Conservation (phyloP, 345 rosid genomes). For the Bruguiera gymnorhiza region DNA sequence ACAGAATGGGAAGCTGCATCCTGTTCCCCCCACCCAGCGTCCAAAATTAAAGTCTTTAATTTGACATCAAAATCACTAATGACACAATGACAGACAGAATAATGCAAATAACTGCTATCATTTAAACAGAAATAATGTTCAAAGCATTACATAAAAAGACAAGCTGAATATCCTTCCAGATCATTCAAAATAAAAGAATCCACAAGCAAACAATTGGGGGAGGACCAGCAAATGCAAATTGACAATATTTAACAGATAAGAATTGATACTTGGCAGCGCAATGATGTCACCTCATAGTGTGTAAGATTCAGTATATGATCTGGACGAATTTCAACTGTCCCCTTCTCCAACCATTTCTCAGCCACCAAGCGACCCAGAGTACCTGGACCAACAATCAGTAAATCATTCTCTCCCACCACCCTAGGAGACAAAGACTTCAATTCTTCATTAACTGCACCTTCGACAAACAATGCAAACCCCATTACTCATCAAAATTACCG, state of each 20-base stretch:
- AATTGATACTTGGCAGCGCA: background rate
- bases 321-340: slow-evolving; percentile 64
- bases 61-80: background rate
- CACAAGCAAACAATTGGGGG: background rate
- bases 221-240: background rate
- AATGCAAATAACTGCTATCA: background rate
- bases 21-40: slow-evolving; percentile 26
- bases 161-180: background rate
- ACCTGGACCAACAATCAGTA: slow-evolving; percentile 89
- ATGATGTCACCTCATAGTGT: slow-evolving; percentile 71
- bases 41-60: slow-evolving; percentile 4
- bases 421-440: slow-evolving; percentile 43
- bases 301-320: slow-evolving; percentile 91
- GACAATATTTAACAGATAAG: background rate
- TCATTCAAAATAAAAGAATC: background rate
- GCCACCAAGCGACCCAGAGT: slow-evolving; percentile 97
- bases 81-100: background rate
- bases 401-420: slow-evolving; percentile 60
- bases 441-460: slow-evolving; percentile 48
- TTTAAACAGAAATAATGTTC: background rate
- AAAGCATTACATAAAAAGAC: background rate
- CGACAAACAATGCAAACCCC: slow-evolving; percentile 4
- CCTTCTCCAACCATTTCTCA: slow-evolving; percentile 76
- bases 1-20: slow-evolving; percentile 84
- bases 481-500: too few species aligned